Base-by-base conservation (phyloP, 805 yeast species). In the Candida coleopterorum region DNA sequence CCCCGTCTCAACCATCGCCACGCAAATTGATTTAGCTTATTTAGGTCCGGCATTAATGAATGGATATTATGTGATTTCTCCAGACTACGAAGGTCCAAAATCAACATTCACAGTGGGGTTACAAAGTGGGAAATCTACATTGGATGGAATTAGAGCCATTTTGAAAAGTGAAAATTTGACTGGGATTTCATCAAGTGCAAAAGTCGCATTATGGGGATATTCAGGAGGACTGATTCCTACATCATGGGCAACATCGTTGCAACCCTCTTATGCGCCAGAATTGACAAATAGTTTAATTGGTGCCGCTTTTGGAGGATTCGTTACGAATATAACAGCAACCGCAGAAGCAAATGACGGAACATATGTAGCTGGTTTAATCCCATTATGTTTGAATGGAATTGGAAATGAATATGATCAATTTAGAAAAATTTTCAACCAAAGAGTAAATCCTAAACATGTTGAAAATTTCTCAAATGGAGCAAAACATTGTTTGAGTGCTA, bases 161-260 rank as follows among this genome's bases (percentile, higher is more conserved):
- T 45, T 62, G 24, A 25, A 38, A 1, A 36, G 46, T 21, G 31
- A 18, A 3, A 40, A 45, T 22, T 21, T 39, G 6, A 53, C 60
- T 7, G 56, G 57, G 2, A 22, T 55, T 9, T 25, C 40, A 2
- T 9, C 39, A 4, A 44, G 46, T 36, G 56, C 57, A 9, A 40
- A 45, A 16, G 43, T 51, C 3, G 46, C 43, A 9, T 21, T 63
- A 31, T 60, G 61, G 61, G 70, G 70, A 0, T 64, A 57, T 35
- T 58, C 65, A 4, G 70, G 70, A n/a, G 70, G 68, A 8, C 49
- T 64, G 1, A 40, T 62, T 21, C 64, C 70, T 10, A 35, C 60
- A 12, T 55, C 61, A 6, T 64, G 70, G 70, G 68, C 67, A 10
- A 56, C 62, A 3, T 50, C 58, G 7, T 43, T 60, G 18, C 66